Percentiles rank a stretch among this genome's conserved stretches.
Conservation (phyloP, 768 basidiomycete genomes). For the Multifurca ochricompacta region DNA sequence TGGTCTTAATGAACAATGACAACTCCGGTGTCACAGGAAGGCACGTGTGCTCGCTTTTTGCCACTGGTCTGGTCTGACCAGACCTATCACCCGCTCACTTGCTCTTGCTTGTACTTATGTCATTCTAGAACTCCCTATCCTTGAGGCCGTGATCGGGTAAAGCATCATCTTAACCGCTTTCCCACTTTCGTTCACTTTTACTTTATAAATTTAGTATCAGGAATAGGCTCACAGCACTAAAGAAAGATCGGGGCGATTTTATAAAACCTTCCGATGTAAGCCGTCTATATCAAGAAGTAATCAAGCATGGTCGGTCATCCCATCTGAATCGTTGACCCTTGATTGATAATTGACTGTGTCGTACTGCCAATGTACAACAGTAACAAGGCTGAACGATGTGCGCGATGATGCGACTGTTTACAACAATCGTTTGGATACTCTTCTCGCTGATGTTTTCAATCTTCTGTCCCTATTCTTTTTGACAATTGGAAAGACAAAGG, state of each 20-base stretch:
- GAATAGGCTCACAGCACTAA: constrained; percentile 88
- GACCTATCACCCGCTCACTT: too few relatives aligned
- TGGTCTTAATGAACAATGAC: constrained; percentile 33
- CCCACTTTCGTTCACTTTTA: not conserved
- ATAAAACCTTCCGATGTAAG: constrained; percentile 93
- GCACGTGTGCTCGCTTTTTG: constrained; percentile 33
- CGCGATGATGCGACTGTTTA: constrained; percentile 67
- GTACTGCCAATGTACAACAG: constrained; percentile 31
- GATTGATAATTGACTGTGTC: not conserved
- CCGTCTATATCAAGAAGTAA: constrained; percentile 83
- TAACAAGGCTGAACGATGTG: constrained; percentile 87
- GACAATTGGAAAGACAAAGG: constrained; percentile 92
- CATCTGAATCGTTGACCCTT: not conserved
- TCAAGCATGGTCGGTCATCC: constrained; percentile 72
- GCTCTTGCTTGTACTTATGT: constrained; percentile 15
- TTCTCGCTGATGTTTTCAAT: constrained; percentile 92
- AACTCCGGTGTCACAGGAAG: constrained; percentile 73
- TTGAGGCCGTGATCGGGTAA: constrained; percentile 90
- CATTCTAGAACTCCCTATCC: constrained; percentile 76
- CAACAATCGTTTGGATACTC: constrained; percentile 90
- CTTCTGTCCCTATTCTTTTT: constrained; percentile 95
- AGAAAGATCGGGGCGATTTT: constrained; percentile 88
- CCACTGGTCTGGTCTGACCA: constrained; percentile 21
- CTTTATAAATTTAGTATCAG: constrained; percentile 55
- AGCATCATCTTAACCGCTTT: constrained; percentile 21